A percentile compares a stretch with the other conserved stretches of the same genome.
Evolutionary conservation across 495 filamentous ascomycete species (phyloP).

Genomic region (Penicillium turbatum): DNA sequence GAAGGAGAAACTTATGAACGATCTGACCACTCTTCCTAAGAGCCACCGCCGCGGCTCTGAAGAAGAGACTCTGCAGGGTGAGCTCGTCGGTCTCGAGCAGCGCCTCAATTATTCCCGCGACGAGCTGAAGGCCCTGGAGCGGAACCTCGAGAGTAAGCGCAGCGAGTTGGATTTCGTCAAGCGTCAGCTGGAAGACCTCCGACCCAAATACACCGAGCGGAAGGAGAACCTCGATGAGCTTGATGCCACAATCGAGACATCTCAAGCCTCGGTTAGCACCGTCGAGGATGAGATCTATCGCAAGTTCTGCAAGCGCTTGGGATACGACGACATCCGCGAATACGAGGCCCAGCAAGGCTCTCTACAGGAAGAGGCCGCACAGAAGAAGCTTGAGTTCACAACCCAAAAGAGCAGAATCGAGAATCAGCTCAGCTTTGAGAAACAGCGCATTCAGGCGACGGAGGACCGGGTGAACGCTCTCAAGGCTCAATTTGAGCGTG

Average conservation of each 20-base stretch:
- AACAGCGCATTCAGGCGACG: conserved; percentile 61
- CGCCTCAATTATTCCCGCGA: conserved; percentile 64
- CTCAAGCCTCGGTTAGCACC: conserved; percentile 70
- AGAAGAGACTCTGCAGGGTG: conserved; percentile 76
- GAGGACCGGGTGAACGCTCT: conserved; percentile 64
- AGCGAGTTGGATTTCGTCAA: conserved; percentile 73
- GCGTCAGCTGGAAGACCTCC: conserved; percentile 64
- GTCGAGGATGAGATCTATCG: conserved; percentile 88
- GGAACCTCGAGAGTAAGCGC: conserved; percentile 79
- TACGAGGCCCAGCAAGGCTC: conserved; percentile 93
- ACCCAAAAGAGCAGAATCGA: conserved; percentile 78
- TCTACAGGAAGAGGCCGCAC: conserved; percentile 78
- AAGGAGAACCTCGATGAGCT: conserved; percentile 62
- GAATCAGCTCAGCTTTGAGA: conserved; percentile 74
- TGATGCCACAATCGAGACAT: conserved; percentile 58
- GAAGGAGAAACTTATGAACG: conserved; percentile 65
- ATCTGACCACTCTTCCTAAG: conserved; percentile 72
- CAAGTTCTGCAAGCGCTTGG: conserved; percentile 80
- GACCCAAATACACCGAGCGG: conserved; percentile 75
- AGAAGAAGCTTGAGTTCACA: conserved; percentile 81
- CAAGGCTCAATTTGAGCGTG: conserved; percentile 60
- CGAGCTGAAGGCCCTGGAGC: conserved; percentile 75
- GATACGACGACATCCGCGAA: conserved; percentile 82
- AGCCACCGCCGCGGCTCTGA: conserved; percentile 65
- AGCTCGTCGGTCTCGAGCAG: conserved; percentile 79